phyloP scores from a whole-genome alignment of 306 rosid species.

The Acacia melanoxylon region DNA sequence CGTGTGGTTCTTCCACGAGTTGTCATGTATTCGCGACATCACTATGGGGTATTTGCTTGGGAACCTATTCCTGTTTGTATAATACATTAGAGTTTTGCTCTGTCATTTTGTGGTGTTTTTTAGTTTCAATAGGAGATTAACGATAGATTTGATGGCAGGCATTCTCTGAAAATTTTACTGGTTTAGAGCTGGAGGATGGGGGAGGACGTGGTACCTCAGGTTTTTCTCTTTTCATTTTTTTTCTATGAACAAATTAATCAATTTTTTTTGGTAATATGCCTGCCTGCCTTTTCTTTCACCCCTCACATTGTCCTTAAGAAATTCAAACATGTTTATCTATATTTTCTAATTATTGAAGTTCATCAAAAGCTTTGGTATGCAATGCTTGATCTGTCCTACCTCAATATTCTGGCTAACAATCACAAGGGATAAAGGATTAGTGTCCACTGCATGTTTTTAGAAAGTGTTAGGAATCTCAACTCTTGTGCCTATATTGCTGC shows the following conservation, averaged over 20 bases:
- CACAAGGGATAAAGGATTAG: not conserved
- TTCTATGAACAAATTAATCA: not conserved
- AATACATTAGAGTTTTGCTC: slow-evolving; percentile 2
- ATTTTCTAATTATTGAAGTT: not conserved
- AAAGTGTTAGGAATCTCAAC: not conserved
- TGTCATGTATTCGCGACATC: slow-evolving; percentile 89
- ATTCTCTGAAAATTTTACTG: slow-evolving; percentile 84
- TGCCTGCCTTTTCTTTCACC: not conserved
- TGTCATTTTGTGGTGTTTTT: not conserved
- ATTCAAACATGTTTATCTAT: slow-evolving; percentile 1
- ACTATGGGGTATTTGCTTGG: slow-evolving; percentile 65
- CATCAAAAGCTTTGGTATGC: not conserved
- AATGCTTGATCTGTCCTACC: not conserved
- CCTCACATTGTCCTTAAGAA: not conserved
- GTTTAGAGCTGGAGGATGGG: slow-evolving; percentile 98
- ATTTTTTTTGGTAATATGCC: not conserved
- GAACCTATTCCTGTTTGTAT: slow-evolving; percentile 3
- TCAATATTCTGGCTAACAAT: not conserved
- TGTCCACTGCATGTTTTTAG: not conserved
- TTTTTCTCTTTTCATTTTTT: slow-evolving; percentile 12
- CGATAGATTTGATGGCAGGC: slow-evolving; percentile 58
- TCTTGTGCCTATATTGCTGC: not conserved
- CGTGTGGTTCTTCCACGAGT: slow-evolving; percentile 99
- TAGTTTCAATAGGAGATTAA: slow-evolving; percentile 24
- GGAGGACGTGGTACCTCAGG: slow-evolving; percentile 99